Evolutionary conservation across 2,329 filamentous ascomycete species (phyloP), one percentile per base, ranked within the genome.

Genomic region (Tolypocladium album): DNA sequence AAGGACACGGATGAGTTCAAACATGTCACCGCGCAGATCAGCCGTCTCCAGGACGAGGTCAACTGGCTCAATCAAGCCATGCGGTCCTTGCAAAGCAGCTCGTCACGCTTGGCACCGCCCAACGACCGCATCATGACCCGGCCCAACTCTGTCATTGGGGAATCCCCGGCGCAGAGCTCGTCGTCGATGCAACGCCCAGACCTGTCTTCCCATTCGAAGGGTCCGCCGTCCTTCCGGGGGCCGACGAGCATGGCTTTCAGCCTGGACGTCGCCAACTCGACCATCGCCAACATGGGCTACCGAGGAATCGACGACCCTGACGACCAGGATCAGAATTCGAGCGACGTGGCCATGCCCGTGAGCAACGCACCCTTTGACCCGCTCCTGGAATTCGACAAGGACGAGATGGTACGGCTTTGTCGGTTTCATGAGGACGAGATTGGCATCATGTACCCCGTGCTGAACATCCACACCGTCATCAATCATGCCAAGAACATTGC

Each of bases 1-100:
- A 94, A 93, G 73, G 92, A 97, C 68, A 92, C 91, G 55, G 90
- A 95, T 12, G 92, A 97, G 71, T 97, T 92, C 78, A 89, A 86
- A 69, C 82, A 86, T 43, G 91, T 97, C 86, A 84, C 85, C 59
- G 79, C 82, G 40, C 88, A 94, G 65, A 84, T 97, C 61, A 77
- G 78, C 13, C 81, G 82, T 11, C 81, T 97, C 31, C 92, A 97
- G 72, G 87, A 93, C 59, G 91, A 96, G 74, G 88, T 97, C 68
- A 87, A 90, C 61, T 82, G 82, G 64, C 82, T 97, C 39, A 90
- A 88, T 69, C 83, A 84, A 61, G 89, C 82, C 66, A 78, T 97
- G 68, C 88, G 81, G 68, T 78, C 82, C 55, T 78, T 96, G 50
- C 87, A 88, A 59, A 75, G 78, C 58, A 82, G 83, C 55, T 74